A percentile compares a stretch with the other conserved stretches of the same genome.
Evolutionary conservation across 352 stramenopile genomes (phyloP).

Genomic region (Phytopythium delawarense): DNA sequence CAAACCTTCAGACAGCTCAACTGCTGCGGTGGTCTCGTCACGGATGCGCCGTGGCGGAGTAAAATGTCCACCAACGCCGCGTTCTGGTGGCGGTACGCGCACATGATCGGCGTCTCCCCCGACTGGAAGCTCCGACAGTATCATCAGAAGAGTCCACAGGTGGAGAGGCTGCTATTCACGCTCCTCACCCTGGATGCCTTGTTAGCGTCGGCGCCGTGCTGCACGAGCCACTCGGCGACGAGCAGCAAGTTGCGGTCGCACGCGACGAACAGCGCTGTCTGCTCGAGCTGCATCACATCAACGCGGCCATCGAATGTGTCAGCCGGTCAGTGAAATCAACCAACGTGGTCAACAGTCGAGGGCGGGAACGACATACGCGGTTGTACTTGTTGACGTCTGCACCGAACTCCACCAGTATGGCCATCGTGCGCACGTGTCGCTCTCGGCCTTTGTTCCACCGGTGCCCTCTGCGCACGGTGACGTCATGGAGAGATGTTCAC

Average conservation of each 20-base stretch:
- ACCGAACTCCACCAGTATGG: slow-evolving; percentile 46
- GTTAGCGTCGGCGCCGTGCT: slow-evolving; percentile 51
- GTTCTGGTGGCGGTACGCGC: slow-evolving; percentile 54
- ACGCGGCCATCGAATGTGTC: neutral
- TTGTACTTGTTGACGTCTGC: slow-evolving; percentile 54
- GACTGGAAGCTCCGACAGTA: neutral
- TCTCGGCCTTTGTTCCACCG: slow-evolving; percentile 41
- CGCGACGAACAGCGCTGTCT: slow-evolving; percentile 51
- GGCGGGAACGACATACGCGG: slow-evolving; percentile 11
- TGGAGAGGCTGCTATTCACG: neutral
- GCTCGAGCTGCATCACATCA: slow-evolving; percentile 33
- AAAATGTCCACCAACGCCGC: slow-evolving; percentile 32
- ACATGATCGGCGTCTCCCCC: slow-evolving; percentile 47
- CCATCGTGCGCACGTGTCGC: slow-evolving; percentile 50
- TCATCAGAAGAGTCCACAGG: neutral
- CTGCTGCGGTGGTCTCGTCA: slow-evolving; percentile 20
- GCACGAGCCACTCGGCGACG: slow-evolving; percentile 42
- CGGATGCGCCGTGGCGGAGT: slow-evolving; percentile 38
- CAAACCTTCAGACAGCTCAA: slow-evolving; percentile 43
- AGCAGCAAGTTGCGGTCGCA: slow-evolving; percentile 42
- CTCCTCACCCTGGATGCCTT: slow-evolving; percentile 35
- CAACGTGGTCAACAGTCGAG: neutral
- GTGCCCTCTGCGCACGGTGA: slow-evolving; percentile 19
- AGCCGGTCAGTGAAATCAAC: neutral
- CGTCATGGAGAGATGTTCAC: neutral